phyloP scores from a whole-genome alignment of 2,329 filamentous ascomycete genomes.

The Aspergillus persii region DNA sequence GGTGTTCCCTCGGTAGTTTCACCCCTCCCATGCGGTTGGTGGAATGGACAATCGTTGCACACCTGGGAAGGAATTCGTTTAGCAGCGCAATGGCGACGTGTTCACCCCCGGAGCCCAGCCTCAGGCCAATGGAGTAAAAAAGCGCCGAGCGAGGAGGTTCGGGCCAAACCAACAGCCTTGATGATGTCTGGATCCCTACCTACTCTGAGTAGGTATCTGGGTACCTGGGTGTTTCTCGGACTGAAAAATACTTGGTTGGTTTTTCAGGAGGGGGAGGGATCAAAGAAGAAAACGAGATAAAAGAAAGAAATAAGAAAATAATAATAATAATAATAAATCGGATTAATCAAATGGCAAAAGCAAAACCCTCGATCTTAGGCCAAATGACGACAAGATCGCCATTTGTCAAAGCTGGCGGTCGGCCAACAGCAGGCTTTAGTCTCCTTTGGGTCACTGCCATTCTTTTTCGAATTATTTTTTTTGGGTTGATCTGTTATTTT shows the following conservation, averaged over 20 bases:
- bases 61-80: not conserved
- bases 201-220: too few species aligned
- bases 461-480: not conserved
- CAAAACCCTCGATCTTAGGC: conserved; percentile 1
- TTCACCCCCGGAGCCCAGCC: not conserved
- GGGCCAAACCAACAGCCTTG: not conserved
- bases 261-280: not conserved
- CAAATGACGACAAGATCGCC: conserved; percentile 4
- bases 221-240: too few species aligned
- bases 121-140: not conserved
- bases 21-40: not conserved
- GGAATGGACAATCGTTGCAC: not conserved
- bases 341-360: not conserved
- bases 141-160: not conserved
- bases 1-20: not conserved
- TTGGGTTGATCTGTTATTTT: not conserved
- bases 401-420: conserved; percentile 8
- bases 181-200: too few species aligned
- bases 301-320: not conserved
- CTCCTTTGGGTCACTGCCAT: not conserved
- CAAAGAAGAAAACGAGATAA: not conserved
- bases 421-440: conserved; percentile 6
- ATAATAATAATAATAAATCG: not conserved
- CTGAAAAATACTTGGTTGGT: too few species aligned
- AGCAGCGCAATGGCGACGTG: not conserved